A percentile compares a stretch with the other conserved stretches of the same genome.
These are phyloP conservation scores for Chiua virens DNA, from an alignment of 768 basidiomycete genomes.

Conservation along the genomic window DNA sequence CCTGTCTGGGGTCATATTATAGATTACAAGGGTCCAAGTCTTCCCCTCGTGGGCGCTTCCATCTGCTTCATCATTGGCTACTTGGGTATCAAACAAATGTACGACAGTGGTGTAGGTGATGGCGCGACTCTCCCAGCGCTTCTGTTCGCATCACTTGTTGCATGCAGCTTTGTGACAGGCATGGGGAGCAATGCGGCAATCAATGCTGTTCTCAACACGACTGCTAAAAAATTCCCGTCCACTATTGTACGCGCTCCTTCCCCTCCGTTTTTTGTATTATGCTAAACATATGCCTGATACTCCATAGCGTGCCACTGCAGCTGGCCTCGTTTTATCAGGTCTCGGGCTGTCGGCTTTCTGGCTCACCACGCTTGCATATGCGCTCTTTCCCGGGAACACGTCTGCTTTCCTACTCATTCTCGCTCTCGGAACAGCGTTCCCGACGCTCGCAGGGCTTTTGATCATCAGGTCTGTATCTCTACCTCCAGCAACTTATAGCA, in stretches of 20 bases:
- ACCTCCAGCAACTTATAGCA: constrained; percentile 26
- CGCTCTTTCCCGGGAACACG: constrained; percentile 73
- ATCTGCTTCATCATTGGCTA: constrained; percentile 72
- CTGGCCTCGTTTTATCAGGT: constrained; percentile 79
- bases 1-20: constrained; percentile 81
- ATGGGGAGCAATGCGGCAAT: constrained; percentile 74
- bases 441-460: constrained; percentile 76
- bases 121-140: constrained; percentile 39
- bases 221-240: constrained; percentile 82
- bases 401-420: constrained; percentile 75
- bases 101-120: constrained; percentile 49
- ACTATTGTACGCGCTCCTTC: constrained; percentile 47
- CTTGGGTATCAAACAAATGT: constrained; percentile 67
- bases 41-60: constrained; percentile 60
- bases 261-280: background rate
- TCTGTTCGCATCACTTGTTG: constrained; percentile 51
- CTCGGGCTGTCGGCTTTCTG: constrained; percentile 91
- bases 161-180: constrained; percentile 74
- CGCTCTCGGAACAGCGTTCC: constrained; percentile 72
- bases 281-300: background rate
- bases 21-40: constrained; percentile 69
- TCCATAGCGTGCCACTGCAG: constrained; percentile 67
- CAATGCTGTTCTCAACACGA: constrained; percentile 68
- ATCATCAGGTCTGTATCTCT: constrained; percentile 68
- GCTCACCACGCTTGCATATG: constrained; percentile 75